Evolutionary conservation across 495 filamentous ascomycete species (phyloP).

Genomic region (Penicillium flavigenum): DNA sequence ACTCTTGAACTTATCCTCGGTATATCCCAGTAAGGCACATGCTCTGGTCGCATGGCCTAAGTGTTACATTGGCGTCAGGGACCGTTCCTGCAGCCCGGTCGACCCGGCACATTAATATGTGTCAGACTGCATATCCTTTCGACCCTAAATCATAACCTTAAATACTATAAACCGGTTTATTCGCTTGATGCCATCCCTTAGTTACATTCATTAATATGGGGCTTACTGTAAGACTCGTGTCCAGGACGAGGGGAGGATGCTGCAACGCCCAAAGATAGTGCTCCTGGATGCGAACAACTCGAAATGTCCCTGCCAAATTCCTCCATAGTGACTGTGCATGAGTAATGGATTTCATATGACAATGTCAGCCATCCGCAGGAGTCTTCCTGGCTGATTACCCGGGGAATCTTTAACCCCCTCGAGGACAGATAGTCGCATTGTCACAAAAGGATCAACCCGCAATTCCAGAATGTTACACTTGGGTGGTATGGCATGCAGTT

Average conservation of each 20-base stretch:
- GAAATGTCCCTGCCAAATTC: conserved; percentile 8
- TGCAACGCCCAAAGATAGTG: background rate
- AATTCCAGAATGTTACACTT: conserved; percentile 8
- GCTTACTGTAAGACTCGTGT: background rate
- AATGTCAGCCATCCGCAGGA: conserved; percentile 17
- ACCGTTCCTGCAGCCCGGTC: conserved; percentile 23
- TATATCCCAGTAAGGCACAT: conserved; percentile 16
- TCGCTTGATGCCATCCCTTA: background rate
- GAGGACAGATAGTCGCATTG: conserved; percentile 4
- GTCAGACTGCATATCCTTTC: background rate
- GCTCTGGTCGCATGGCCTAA: conserved; percentile 25
- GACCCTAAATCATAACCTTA: background rate
- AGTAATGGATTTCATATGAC: conserved; percentile 6
- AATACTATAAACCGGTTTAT: background rate
- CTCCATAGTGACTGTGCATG: background rate
- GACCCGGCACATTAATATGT: conserved; percentile 2
- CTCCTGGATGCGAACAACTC: background rate
- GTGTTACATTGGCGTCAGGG: conserved; percentile 23
- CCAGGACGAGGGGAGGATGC: background rate
- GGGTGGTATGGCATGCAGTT: background rate
- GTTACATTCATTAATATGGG: background rate
- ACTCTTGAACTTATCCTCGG: background rate
- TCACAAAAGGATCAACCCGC: conserved; percentile 1
- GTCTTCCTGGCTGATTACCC: conserved; percentile 3
- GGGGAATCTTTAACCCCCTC: background rate